A percentile compares a stretch with the other conserved stretches of the same genome.
Evolutionary conservation across 2,329 filamentous ascomycete genomes (phyloP).

Genomic region (Trichophyton simii): DNA sequence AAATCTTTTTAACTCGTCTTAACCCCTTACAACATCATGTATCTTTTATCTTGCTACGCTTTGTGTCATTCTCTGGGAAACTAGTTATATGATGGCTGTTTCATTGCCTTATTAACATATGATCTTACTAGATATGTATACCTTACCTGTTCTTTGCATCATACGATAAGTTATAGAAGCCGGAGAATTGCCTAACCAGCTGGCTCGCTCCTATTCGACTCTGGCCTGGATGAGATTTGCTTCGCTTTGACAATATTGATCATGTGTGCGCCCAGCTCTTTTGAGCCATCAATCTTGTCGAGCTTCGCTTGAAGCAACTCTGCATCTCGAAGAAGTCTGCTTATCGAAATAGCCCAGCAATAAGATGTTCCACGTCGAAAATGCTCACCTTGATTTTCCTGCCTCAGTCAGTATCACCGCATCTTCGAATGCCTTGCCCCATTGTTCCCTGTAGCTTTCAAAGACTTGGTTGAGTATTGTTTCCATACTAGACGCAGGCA

Average conservation of each 20-base stretch:
- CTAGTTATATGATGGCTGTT: too few species aligned
- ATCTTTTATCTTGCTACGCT: too few species aligned
- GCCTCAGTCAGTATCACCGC: conserved; percentile 2
- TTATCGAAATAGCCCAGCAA: neutral
- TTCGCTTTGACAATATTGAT: conserved; percentile 5
- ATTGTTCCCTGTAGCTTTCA: conserved; percentile 2
- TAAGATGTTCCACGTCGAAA: neutral
- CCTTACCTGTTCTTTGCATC: too few species aligned
- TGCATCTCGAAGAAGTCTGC: conserved; percentile 5
- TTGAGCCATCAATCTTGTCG: conserved; percentile 1
- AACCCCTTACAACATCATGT: too few species aligned
- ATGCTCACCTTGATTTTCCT: conserved; percentile 3
- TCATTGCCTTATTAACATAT: too few species aligned
- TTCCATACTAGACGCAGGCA: conserved; percentile 33
- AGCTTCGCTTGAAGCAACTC: conserved; percentile 3
- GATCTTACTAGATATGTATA: too few species aligned
- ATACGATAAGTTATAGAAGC: too few species aligned
- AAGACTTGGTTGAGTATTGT: neutral
- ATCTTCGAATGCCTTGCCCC: conserved; percentile 4
- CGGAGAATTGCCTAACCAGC: too few species aligned
- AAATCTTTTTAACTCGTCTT: neutral
- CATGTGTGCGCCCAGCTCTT: neutral
- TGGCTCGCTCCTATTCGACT: too few species aligned
- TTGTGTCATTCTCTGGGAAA: too few species aligned
- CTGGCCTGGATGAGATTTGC: neutral